Base-by-base conservation (phyloP, 352 stramenopile genomes). In the Phytophthora constricta region DNA sequence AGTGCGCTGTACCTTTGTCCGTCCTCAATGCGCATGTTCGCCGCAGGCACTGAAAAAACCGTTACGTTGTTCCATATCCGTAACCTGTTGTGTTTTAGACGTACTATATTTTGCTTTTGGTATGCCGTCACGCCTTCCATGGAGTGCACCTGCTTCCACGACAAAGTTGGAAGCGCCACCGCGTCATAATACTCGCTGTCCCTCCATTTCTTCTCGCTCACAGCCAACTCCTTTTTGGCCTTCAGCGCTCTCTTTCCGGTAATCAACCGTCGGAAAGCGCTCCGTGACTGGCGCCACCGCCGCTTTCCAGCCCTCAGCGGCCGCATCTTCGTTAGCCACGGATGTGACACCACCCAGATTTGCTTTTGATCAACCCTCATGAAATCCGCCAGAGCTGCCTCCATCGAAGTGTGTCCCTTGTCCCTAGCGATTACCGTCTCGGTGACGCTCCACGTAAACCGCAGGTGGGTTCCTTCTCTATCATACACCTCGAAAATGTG, bases 101-200 rank as follows among this genome's bases (percentile, higher is more conserved):
- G 19, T 3, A 47, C 5, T 0, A 66, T 13, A 17, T 48, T 66
- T 25, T 59, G 49, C 9, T 10, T 53, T 5, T 59, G 48, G n/a
- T 66, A 66, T 5, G 58, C 19, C n/a, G n/a, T n/a, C n/a, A n/a
- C n/a, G n/a, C n/a, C n/a, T n/a, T 58, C 48, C 39, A 66, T 53
- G 8, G 1, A 4, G 13, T 52, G 14, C 2, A 65, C 5, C 4
- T 13, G 0, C 4, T 34, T 47, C 27, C 58, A 58, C 3, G 42
- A 26, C 5, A 39, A 4, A 2, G 16, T 11, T 2, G 25, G 10
- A 16, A 47, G 14, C 20, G 41, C 53, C 16, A 2, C 25, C n/a
- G n/a, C n/a, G n/a, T n/a, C n/a, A n/a, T n/a, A n/a, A n/a, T n/a
- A n/a, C n/a, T n/a, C n/a, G n/a, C n/a, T n/a, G n/a, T n/a, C 9